A percentile compares a stretch with the other conserved stretches of the same genome.
These are phyloP conservation scores for Carex kokanica DNA, from an alignment of 176 grass and related monocot species.

Conservation along the genomic window DNA sequence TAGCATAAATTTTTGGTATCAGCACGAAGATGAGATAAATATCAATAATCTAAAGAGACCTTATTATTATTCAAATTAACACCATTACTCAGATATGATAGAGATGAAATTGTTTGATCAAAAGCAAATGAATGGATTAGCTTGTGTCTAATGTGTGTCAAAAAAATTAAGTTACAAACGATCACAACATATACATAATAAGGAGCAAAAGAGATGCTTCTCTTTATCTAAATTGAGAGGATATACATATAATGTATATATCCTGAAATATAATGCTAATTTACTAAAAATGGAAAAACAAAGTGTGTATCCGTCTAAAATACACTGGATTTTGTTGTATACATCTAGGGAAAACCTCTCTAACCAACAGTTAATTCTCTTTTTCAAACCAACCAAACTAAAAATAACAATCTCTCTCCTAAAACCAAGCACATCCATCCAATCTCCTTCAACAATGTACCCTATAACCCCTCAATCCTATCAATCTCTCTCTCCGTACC, in stretches of 20 bases:
- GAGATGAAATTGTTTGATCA: conserved; percentile 3
- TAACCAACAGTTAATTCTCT: conserved; percentile 1
- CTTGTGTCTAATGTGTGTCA: background rate
- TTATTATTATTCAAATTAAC: too few species aligned
- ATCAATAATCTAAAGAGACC: too few species aligned
- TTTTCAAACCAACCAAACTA: conserved; percentile 6
- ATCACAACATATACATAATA: background rate
- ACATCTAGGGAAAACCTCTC: background rate
- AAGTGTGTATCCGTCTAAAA: background rate
- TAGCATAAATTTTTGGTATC: too few species aligned
- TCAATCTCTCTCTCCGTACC: conserved; percentile 6
- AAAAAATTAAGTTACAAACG: background rate
- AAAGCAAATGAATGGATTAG: background rate
- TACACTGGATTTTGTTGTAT: conserved; percentile 15
- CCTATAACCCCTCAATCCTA: conserved; percentile 12
- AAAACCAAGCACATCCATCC: conserved; percentile 1
- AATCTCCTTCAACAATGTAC: conserved; percentile 9
- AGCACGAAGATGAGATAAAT: too few species aligned
- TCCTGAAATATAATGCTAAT: background rate
- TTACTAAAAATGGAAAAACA: conserved; percentile 6
- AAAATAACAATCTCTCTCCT: conserved; percentile 19
- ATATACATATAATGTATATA: too few species aligned
- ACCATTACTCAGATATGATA: too few species aligned
- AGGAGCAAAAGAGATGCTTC: background rate
- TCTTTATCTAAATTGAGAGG: background rate